Evolutionary conservation across 768 basidiomycete species (phyloP).

Genomic region (Trametes cubensis): DNA sequence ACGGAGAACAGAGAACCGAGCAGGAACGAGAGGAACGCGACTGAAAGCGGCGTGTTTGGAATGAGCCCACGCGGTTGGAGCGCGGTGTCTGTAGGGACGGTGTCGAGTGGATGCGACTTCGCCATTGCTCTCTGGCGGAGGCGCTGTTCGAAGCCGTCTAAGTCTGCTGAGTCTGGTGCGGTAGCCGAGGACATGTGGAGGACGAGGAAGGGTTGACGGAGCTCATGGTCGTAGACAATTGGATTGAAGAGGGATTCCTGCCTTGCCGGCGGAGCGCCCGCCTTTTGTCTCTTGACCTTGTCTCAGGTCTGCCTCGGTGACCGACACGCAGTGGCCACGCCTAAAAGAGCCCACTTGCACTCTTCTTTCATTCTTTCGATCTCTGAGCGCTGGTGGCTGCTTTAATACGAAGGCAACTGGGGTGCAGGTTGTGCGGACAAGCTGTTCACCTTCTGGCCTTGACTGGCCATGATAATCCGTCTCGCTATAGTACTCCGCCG

Average conservation of each 20-base stretch:
- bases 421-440: too few species aligned
- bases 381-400: background rate
- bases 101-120: conserved; percentile 50
- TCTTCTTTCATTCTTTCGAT: background rate
- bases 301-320: background rate
- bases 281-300: conserved; percentile 4
- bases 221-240: conserved; percentile 22
- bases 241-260: conserved; percentile 10
- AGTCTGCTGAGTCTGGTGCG: background rate
- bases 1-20: conserved; percentile 73
- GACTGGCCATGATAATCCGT: conserved; percentile 8
- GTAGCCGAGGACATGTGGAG: conserved; percentile 14
- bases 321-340: background rate
- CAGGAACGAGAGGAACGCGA: conserved; percentile 78
- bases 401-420: too few species aligned
- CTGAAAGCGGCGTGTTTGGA: conserved; percentile 88
- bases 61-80: conserved; percentile 54
- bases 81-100: conserved; percentile 46
- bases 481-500: conserved; percentile 6
- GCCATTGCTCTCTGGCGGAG: conserved; percentile 45
- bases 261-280: conserved; percentile 11
- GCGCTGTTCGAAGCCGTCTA: conserved; percentile 34
- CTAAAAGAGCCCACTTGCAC: background rate
- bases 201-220: background rate
- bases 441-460: background rate